Percentiles rank a stretch among this genome's conserved stretches.
Conservation (phyloP, 805 yeast genomes). For the Kodamaea fukazawae region DNA sequence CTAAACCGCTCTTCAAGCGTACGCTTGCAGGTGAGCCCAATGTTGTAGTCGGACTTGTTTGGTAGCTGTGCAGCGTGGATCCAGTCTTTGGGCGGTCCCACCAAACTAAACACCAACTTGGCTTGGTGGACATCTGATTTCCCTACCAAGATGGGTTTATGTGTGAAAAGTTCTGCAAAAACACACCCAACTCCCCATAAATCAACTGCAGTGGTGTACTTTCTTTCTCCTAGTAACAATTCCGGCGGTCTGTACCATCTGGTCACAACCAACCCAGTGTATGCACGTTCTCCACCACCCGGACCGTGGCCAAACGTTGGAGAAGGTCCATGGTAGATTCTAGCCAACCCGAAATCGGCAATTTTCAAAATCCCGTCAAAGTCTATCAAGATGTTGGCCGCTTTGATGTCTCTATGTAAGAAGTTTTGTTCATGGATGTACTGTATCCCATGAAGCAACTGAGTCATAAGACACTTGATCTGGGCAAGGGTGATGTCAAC, state of each 20-base stretch:
- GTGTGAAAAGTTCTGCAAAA: slow-evolving; percentile 82
- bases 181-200: slow-evolving; percentile 98
- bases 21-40: slow-evolving; percentile 45
- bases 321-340: slow-evolving; percentile 60
- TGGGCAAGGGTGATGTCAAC: slow-evolving; percentile 60
- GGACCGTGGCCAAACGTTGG: slow-evolving; percentile 56
- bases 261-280: slow-evolving; percentile 78
- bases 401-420: slow-evolving; percentile 88
- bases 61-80: slow-evolving; percentile 61
- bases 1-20: slow-evolving; percentile 51
- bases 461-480: slow-evolving; percentile 79
- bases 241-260: slow-evolving; percentile 99
- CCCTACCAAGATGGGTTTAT: slow-evolving; percentile 83
- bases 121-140: slow-evolving; percentile 86
- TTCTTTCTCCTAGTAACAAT: slow-evolving; percentile 76
- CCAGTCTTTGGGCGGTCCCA: slow-evolving; percentile 79
- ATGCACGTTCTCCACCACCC: slow-evolving; percentile 53
- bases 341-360: slow-evolving; percentile 95
- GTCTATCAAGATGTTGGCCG: slow-evolving; percentile 89
- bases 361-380: slow-evolving; percentile 75
- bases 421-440: slow-evolving; percentile 65
- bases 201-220: slow-evolving; percentile 92
- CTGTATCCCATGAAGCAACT: slow-evolving; percentile 74
- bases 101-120: slow-evolving; percentile 68
- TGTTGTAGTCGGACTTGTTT: slow-evolving; percentile 43